Percentiles rank a stretch among this genome's conserved stretches.
These are phyloP conservation scores for Podospora pseudoanserina DNA, from an alignment of 495 filamentous ascomycete genomes.

Conservation along the genomic window DNA sequence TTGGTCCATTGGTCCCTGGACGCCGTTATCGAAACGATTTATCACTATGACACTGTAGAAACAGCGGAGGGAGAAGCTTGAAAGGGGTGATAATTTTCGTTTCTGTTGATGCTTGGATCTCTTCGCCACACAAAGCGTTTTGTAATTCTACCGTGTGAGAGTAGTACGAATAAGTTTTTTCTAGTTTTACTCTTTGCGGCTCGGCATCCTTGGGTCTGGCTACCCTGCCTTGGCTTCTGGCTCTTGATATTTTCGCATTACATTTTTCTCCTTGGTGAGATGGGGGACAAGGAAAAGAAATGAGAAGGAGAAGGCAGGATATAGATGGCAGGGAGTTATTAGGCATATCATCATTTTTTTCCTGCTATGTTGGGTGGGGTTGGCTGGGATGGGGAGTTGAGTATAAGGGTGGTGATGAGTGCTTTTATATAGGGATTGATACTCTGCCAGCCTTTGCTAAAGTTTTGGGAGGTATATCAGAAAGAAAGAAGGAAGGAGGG, in stretches of 20 bases:
- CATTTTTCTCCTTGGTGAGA: not conserved
- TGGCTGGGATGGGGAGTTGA: not conserved
- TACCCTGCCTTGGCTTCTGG: not conserved
- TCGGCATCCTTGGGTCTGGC: not conserved
- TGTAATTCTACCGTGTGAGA: not conserved
- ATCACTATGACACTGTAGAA: not conserved
- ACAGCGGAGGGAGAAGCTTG: not conserved
- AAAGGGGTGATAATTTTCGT: not conserved
- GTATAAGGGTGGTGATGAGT: not conserved
- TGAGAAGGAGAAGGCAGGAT: not conserved
- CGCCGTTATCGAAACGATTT: not conserved
- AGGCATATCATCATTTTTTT: not conserved
- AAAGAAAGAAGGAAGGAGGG: not conserved
- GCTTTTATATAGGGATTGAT: too few species aligned
- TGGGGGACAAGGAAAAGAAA: not conserved
- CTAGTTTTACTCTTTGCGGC: slow-evolving; percentile 7
- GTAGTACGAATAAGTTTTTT: slow-evolving; percentile 7
- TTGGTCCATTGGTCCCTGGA: not conserved
- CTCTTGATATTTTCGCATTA: not conserved
- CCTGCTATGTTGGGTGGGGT: not conserved
- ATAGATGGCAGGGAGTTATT: not conserved
- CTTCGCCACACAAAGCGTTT: not conserved
- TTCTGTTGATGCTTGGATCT: not conserved
- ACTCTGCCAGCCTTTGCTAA: not conserved
- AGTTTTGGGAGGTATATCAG: not conserved